These are phyloP conservation scores for Diaporthe sp. DNA, from an alignment of 2,329 filamentous ascomycete genomes.

Conservation along the genomic window DNA sequence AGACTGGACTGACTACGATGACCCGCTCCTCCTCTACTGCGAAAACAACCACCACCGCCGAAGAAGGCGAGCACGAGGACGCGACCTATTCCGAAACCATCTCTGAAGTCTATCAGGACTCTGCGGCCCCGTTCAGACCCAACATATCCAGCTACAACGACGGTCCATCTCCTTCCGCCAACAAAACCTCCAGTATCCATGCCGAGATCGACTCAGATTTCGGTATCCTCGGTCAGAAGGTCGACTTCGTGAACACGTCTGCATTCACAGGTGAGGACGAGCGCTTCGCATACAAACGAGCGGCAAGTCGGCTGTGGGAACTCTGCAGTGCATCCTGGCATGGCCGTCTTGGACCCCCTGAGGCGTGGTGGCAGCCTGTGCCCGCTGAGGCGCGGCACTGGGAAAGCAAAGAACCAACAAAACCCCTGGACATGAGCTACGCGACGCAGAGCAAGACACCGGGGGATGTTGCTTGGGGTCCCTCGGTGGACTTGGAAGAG, in stretches of 20 bases:
- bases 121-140: slow-evolving; percentile 81
- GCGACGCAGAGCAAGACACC: slow-evolving; percentile 36
- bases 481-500: slow-evolving; percentile 58
- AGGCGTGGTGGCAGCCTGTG: slow-evolving; percentile 78
- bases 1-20: slow-evolving; percentile 3
- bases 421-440: slow-evolving; percentile 43
- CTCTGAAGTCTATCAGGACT: slow-evolving; percentile 84
- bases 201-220: slow-evolving; percentile 72
- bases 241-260: slow-evolving; percentile 76
- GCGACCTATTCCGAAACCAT: slow-evolving; percentile 76
- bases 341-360: slow-evolving; percentile 62
- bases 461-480: slow-evolving; percentile 58
- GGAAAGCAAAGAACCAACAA: slow-evolving; percentile 46
- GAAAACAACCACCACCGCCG: slow-evolving; percentile 57
- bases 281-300: slow-evolving; percentile 84
- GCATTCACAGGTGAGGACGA: slow-evolving; percentile 87
- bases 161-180: slow-evolving; percentile 45
- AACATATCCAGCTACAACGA: slow-evolving; percentile 77
- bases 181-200: slow-evolving; percentile 62
- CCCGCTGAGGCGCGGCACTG: slow-evolving; percentile 68
- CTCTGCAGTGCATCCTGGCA: slow-evolving; percentile 83
- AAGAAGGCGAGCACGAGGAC: slow-evolving; percentile 54
- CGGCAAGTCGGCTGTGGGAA: slow-evolving; percentile 84
- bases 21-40: slow-evolving; percentile 53
- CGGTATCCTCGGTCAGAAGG: slow-evolving; percentile 53